These are phyloP conservation scores for Colletotrichum sp. DNA, from an alignment of 2,329 filamentous ascomycete species.

Conservation along the genomic window DNA sequence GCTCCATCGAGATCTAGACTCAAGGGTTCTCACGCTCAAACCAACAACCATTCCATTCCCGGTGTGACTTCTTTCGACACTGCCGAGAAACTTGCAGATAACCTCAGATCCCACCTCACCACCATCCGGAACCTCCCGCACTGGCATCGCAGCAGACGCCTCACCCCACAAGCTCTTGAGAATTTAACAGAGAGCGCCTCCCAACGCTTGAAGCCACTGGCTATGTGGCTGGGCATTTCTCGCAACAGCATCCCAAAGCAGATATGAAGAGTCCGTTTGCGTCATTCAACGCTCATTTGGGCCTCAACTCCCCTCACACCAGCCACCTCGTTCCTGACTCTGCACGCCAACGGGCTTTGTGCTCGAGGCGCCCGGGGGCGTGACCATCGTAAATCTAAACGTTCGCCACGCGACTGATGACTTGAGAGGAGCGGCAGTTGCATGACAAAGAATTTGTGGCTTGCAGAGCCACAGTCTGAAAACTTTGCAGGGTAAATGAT, in stretches of 20 bases:
- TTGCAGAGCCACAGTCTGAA: background rate
- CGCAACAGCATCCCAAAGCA: background rate
- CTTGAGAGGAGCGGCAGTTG: background rate
- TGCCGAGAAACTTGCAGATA: background rate
- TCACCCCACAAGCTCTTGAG: background rate
- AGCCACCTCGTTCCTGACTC: background rate
- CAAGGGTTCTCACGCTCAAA: background rate
- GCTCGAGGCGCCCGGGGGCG: background rate
- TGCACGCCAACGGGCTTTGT: background rate
- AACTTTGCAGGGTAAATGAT: background rate
- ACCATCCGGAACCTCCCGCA: background rate
- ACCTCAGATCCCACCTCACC: background rate
- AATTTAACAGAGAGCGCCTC: background rate
- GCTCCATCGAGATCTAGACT: background rate
- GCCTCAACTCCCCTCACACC: background rate
- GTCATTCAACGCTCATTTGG: background rate
- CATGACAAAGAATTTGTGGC: background rate
- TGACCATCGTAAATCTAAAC: background rate
- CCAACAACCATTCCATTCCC: background rate
- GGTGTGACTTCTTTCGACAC: background rate
- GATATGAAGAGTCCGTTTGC: background rate
- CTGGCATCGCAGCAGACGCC: fast-evolving
- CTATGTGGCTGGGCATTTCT: background rate
- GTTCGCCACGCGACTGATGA: background rate
- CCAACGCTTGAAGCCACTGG: background rate